Evolutionary conservation across 2,329 filamentous ascomycete genomes (phyloP).

Genomic region (Knufia fluminis): DNA sequence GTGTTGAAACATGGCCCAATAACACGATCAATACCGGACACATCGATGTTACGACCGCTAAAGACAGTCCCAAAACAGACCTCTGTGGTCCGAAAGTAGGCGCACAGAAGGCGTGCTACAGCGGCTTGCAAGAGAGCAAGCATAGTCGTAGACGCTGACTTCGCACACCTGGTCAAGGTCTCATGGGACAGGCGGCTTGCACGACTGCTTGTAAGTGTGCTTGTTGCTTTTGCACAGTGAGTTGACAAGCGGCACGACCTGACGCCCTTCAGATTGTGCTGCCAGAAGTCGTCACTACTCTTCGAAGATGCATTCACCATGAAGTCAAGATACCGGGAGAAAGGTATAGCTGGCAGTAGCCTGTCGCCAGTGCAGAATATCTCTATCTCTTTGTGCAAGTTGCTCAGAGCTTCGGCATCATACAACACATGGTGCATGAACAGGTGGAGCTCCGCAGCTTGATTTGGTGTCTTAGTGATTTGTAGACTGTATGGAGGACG

Average conservation of each 20-base stretch:
- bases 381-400: constrained; percentile 63
- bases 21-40: constrained; percentile 59
- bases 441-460: constrained; percentile 25
- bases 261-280: constrained; percentile 33
- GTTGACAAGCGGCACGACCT: constrained; percentile 12
- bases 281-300: constrained; percentile 59
- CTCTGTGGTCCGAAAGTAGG: constrained; percentile 50
- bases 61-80: constrained; percentile 83
- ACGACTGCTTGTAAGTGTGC: neutral
- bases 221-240: constrained; percentile 1
- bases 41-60: constrained; percentile 60
- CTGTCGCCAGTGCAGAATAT: constrained; percentile 39
- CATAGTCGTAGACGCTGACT: constrained; percentile 49
- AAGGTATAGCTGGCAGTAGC: constrained; percentile 46
- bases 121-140: constrained; percentile 61
- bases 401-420: constrained; percentile 67
- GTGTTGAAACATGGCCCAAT: constrained; percentile 94
- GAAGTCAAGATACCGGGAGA: constrained; percentile 54
- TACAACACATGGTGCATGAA: constrained; percentile 75
- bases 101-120: constrained; percentile 58
- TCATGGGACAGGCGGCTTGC: neutral
- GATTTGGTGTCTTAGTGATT: neutral
- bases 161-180: constrained; percentile 31
- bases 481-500: constrained; percentile 17
- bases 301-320: constrained; percentile 43